Percentiles rank a stretch among this genome's conserved stretches.
These are phyloP conservation scores for Suhomyces guaymorum DNA, from an alignment of 1,139 yeast genomes.

Conservation along the genomic window DNA sequence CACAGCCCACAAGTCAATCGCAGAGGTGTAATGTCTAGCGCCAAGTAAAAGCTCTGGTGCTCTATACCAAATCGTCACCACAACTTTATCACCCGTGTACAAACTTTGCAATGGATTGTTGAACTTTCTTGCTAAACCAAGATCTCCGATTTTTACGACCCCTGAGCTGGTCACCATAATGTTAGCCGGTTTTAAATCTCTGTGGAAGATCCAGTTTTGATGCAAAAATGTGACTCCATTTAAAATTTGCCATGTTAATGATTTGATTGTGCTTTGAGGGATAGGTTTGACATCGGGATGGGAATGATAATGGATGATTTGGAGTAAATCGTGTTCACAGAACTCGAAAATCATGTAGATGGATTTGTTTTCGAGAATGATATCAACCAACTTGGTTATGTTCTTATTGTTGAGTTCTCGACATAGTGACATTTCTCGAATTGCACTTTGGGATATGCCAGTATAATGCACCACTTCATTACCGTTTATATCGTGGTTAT, in stretches of 20 bases:
- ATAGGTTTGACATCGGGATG: conserved; percentile 83
- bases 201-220: conserved; percentile 92
- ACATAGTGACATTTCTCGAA: conserved; percentile 93
- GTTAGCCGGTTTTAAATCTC: conserved; percentile 96
- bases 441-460: conserved; percentile 95
- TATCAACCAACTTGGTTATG: conserved; percentile 76
- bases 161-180: conserved; percentile 93
- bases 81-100: conserved; percentile 94
- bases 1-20: conserved; percentile 95
- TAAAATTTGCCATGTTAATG: conserved; percentile 86
- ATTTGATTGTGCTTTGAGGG: conserved; percentile 74
- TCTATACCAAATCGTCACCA: conserved; percentile 96
- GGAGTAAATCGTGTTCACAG: conserved; percentile 93
- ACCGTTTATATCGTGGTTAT: conserved; percentile 53
- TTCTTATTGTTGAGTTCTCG: conserved; percentile 82
- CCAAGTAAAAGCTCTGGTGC: conserved; percentile 93
- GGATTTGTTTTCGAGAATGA: conserved; percentile 84
- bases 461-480: conserved; percentile 83
- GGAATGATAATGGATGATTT: conserved; percentile 89
- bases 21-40: conserved; percentile 91
- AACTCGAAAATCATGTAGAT: conserved; percentile 94
- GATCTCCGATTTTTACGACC: conserved; percentile 90
- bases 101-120: conserved; percentile 86
- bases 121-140: conserved; percentile 90
- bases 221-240: conserved; percentile 91